Conservation (phyloP, 805 yeast species). For the Candida corydali region DNA sequence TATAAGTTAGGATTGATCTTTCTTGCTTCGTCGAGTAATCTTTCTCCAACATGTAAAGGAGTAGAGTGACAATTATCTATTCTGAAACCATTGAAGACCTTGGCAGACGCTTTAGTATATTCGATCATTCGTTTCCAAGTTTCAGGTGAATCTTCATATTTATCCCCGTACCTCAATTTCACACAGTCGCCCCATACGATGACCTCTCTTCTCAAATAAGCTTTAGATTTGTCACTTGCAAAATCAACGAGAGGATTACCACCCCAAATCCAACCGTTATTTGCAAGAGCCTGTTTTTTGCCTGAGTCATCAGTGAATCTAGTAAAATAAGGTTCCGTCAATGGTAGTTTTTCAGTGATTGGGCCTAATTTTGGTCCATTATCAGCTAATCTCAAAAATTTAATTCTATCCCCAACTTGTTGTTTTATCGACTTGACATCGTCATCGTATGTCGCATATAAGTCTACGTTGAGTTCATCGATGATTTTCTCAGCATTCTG, state of each 20-base stretch:
- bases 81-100: conserved; percentile 78
- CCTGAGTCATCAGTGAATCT: conserved; percentile 55
- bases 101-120: conserved; percentile 70
- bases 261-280: conserved; percentile 99
- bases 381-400: conserved; percentile 69
- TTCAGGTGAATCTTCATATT: conserved; percentile 79
- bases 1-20: conserved; percentile 78
- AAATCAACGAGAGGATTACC: conserved; percentile 92
- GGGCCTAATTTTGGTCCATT: conserved; percentile 81
- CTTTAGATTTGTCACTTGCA: conserved; percentile 75
- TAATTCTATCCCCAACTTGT: conserved; percentile 73
- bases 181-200: conserved; percentile 98
- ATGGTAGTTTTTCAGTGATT: conserved; percentile 46
- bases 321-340: conserved; percentile 87
- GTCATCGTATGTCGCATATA: conserved; percentile 70
- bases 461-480: conserved; percentile 72
- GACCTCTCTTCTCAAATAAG: conserved; percentile 86
- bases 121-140: conserved; percentile 85
- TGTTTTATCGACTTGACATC: conserved; percentile 62
- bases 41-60: conserved; percentile 91
- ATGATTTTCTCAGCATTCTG: conserved; percentile 48
- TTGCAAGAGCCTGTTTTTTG: conserved; percentile 69
- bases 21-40: conserved; percentile 83
- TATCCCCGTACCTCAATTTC: conserved; percentile 77
- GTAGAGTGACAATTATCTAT: conserved; percentile 96